phyloP scores from a whole-genome alignment of 805 yeast genomes.

The Candida ascalaphidarum region DNA sequence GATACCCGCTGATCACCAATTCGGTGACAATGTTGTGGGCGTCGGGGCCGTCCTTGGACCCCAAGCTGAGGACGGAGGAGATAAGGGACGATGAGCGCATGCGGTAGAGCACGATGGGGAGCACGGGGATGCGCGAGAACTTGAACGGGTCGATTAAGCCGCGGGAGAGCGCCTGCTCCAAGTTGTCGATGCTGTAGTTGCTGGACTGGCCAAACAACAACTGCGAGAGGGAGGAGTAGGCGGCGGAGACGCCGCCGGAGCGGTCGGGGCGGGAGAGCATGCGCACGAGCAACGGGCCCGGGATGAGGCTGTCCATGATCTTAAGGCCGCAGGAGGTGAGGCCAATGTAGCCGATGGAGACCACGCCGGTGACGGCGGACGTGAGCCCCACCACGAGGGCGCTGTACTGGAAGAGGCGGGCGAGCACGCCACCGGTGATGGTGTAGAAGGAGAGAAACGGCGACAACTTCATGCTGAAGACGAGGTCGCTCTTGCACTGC shows the following conservation, averaged over 20 bases:
- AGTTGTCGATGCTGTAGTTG: slow-evolving; percentile 6
- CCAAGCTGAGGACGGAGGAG: too few relatives aligned
- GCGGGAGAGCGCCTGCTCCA: slow-evolving; percentile 20
- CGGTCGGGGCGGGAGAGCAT: slow-evolving; percentile 9
- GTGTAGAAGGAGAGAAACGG: slow-evolving; percentile 13
- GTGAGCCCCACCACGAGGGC: slow-evolving; percentile 25
- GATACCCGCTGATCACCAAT: slow-evolving; percentile 25
- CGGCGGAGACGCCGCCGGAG: slow-evolving; percentile 1
- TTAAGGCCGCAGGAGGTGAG: slow-evolving; percentile 28
- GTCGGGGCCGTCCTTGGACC: slow-evolving; percentile 1
- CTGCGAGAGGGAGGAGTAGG: slow-evolving; percentile 1
- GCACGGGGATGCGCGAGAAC: slow-evolving; percentile 25
- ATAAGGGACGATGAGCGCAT: slow-evolving; percentile 25
- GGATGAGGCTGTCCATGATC: slow-evolving; percentile 28
- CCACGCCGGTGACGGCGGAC: slow-evolving; percentile 31
- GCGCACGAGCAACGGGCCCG: slow-evolving; percentile 21
- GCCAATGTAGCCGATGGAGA: slow-evolving; percentile 31
- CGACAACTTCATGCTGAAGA: slow-evolving; percentile 23
- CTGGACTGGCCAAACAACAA: slow-evolving; percentile 3
- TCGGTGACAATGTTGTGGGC: slow-evolving; percentile 20
- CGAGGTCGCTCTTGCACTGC: slow-evolving; percentile 29
- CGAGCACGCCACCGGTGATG: slow-evolving; percentile 8
- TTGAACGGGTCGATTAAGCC: slow-evolving; percentile 28
- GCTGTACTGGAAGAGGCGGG: slow-evolving; percentile 18
- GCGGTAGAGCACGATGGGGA: slow-evolving; percentile 31